phyloP scores from a whole-genome alignment of 495 filamentous ascomycete genomes.

The Talaromyces ruber region DNA sequence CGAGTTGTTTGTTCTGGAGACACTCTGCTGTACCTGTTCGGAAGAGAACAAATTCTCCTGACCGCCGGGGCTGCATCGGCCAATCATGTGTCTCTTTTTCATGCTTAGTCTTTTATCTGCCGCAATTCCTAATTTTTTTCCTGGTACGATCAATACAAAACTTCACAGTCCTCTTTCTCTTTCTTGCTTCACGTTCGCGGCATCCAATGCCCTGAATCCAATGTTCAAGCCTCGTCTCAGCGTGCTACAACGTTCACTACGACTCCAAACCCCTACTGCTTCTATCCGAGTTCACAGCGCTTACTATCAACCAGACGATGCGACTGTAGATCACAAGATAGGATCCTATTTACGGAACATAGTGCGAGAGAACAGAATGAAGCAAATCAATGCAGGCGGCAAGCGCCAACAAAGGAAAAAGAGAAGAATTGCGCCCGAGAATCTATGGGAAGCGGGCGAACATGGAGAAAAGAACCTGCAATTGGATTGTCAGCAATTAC shows the following conservation, averaged over 20 bases:
- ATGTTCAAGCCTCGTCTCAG: neutral
- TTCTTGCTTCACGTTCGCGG: neutral
- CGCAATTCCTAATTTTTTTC: neutral
- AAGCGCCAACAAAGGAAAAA: neutral
- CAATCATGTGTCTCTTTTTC: conserved; percentile 2
- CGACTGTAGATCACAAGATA: neutral
- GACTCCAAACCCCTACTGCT: neutral
- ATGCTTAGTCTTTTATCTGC: neutral
- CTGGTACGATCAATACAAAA: neutral
- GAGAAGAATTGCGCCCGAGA: neutral
- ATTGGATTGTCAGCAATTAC: conserved; percentile 56
- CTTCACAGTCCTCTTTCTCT: neutral
- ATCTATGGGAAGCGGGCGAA: conserved; percentile 15
- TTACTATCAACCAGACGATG: neutral
- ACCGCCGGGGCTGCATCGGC: neutral
- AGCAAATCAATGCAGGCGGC: neutral
- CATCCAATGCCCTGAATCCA: neutral
- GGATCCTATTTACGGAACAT: neutral
- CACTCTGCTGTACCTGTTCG: neutral
- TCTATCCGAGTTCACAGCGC: neutral
- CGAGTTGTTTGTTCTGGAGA: neutral
- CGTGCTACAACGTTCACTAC: neutral
- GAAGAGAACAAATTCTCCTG: conserved; percentile 8
- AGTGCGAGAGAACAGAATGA: neutral
- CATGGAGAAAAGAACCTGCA: conserved; percentile 64